These are phyloP conservation scores for Erythrobasidium yunnanense DNA, from an alignment of 768 basidiomycete genomes.

Conservation along the genomic window DNA sequence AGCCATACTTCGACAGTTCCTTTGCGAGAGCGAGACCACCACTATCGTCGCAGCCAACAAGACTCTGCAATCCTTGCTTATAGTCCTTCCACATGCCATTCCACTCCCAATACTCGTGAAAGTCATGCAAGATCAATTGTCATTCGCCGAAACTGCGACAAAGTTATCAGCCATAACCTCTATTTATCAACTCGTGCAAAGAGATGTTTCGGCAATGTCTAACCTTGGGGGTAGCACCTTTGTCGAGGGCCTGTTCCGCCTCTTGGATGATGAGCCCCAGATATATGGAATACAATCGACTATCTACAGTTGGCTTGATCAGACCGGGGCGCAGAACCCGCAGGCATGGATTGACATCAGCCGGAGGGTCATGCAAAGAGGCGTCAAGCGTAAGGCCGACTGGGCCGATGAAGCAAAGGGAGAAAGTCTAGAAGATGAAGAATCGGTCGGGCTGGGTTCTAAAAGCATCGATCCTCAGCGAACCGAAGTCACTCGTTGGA, in stretches of 20 bases:
- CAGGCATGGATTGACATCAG: conserved; percentile 98
- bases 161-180: conserved; percentile 93
- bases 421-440: conserved; percentile 65
- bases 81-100: conserved; percentile 80
- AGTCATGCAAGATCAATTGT: conserved; percentile 59
- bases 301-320: conserved; percentile 84
- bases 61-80: conserved; percentile 90
- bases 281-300: conserved; percentile 88
- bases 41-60: conserved; percentile 87
- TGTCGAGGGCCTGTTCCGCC: conserved; percentile 85
- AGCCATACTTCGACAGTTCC: conserved; percentile 74
- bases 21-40: conserved; percentile 71
- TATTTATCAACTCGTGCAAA: conserved; percentile 90
- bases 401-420: conserved; percentile 47
- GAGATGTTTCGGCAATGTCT: conserved; percentile 81
- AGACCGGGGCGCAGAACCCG: conserved; percentile 83
- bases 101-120: conserved; percentile 65
- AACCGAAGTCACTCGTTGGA: conserved; percentile 56
- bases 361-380: conserved; percentile 79
- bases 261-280: conserved; percentile 87
- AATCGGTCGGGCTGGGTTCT: conserved; percentile 75
- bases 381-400: conserved; percentile 57
- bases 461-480: conserved; percentile 42
- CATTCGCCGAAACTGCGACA: conserved; percentile 67
- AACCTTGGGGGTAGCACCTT: conserved; percentile 84